Conservation (phyloP, 2,329 filamentous ascomycete species). For the Ciborinia camelliae region DNA sequence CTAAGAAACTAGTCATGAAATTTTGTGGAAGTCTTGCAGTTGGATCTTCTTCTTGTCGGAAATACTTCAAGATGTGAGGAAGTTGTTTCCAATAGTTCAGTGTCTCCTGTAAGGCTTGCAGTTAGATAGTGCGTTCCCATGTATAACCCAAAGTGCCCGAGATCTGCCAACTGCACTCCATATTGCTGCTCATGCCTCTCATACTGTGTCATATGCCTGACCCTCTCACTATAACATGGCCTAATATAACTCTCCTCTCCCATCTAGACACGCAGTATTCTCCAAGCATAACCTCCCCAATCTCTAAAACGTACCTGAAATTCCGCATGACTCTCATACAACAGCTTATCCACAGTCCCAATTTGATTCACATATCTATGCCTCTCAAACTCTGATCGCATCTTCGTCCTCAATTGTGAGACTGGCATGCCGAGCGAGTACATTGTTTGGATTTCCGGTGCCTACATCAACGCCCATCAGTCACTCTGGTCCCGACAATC, state of each 20-base stretch:
- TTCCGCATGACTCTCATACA: conserved; percentile 89
- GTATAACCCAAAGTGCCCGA: too few relatives aligned
- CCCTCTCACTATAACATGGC: not conserved
- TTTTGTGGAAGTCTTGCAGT: conserved; percentile 73
- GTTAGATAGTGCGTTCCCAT: not conserved
- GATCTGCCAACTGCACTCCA: not conserved
- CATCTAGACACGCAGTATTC: not conserved
- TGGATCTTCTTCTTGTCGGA: conserved; percentile 80
- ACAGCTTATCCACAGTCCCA: conserved; percentile 78
- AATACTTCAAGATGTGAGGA: conserved; percentile 94
- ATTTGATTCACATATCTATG: conserved; percentile 92
- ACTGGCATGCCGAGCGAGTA: conserved; percentile 90
- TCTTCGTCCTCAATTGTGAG: conserved; percentile 82
- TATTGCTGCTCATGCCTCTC: not conserved
- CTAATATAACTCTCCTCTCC: conserved; percentile 1
- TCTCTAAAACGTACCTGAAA: conserved; percentile 67
- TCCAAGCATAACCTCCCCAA: conserved; percentile 6
- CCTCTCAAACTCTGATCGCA: conserved; percentile 94
- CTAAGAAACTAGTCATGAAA: conserved; percentile 93
- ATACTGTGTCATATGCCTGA: not conserved
- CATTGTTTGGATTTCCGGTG: conserved; percentile 95
- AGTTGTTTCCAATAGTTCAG: conserved; percentile 99
- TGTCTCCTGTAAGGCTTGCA: conserved; percentile 68
- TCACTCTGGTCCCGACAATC: not conserved
- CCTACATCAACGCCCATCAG: conserved; percentile 50